Evolutionary conservation across 2,329 filamentous ascomycete species (phyloP).

Genomic region (Colletotrichum cereale): DNA sequence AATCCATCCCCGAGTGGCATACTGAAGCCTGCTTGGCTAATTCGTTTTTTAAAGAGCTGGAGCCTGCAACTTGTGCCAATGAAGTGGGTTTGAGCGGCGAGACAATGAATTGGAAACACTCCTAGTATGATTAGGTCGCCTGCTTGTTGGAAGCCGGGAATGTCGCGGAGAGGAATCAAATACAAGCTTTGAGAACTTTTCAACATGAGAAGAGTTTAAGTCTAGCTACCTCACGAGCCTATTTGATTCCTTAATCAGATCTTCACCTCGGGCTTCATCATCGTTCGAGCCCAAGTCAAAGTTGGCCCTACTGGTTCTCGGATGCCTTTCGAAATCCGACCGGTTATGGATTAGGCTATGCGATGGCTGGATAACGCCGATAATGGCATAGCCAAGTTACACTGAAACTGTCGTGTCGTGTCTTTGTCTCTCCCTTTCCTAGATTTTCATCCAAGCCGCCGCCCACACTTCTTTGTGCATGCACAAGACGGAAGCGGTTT

Average conservation of each 20-base stretch:
- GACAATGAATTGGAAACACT: not conserved
- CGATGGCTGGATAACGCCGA: not conserved
- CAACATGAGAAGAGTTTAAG: not conserved
- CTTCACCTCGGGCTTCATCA: not conserved
- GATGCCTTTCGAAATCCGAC: not conserved
- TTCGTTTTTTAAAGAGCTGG: not conserved
- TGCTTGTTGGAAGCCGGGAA: not conserved
- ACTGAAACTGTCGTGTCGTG: not conserved
- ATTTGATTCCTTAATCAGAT: not conserved
- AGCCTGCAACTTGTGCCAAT: not conserved
- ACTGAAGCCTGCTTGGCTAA: not conserved
- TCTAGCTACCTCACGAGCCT: not conserved
- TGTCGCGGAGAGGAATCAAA: not conserved
- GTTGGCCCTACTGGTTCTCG: conserved; percentile 5
- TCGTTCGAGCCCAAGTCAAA: not conserved
- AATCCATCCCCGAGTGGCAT: not conserved
- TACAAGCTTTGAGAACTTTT: not conserved
- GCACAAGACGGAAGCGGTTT: conserved; percentile 12
- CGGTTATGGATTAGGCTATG: not conserved
- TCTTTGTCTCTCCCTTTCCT: not conserved
- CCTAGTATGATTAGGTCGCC: not conserved
- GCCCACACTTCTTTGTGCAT: conserved; percentile 4
- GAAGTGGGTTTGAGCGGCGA: not conserved
- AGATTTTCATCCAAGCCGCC: not conserved
- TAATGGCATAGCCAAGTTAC: not conserved